phyloP scores from a whole-genome alignment of 78 protist species.

The Dictyostelium purpureum region DNA sequence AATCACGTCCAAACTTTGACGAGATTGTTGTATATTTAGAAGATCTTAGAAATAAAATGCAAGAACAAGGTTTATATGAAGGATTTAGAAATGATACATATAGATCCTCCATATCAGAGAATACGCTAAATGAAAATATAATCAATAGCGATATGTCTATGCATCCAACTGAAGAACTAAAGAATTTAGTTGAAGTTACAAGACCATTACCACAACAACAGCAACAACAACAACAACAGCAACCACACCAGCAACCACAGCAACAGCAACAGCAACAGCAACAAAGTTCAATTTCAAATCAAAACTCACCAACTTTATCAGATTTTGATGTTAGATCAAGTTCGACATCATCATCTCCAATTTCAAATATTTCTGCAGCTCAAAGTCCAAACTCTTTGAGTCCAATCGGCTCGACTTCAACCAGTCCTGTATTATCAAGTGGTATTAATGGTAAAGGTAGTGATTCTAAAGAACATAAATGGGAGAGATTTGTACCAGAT shows the following conservation, averaged over 20 bases:
- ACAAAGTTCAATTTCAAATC: background rate
- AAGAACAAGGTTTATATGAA: conserved; percentile 20
- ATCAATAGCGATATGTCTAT: background rate
- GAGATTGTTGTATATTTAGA: background rate
- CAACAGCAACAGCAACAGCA: too few relatives aligned
- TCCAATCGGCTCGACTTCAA: background rate
- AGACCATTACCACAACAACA: too few relatives aligned
- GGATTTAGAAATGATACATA: background rate
- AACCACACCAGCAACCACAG: too few relatives aligned
- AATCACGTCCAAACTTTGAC: conserved; percentile 16
- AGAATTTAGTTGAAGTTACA: background rate
- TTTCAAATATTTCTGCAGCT: background rate
- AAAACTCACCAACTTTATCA: background rate
- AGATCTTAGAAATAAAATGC: background rate
- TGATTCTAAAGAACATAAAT: background rate
- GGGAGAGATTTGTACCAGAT: conserved; percentile 19
- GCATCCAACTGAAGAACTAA: conserved; percentile 25
- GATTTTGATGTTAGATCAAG: background rate
- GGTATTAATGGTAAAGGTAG: background rate
- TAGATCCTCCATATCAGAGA: background rate
- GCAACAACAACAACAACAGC: too few relatives aligned
- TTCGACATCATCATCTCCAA: conserved; percentile 15
- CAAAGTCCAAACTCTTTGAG: background rate
- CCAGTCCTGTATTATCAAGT: background rate
- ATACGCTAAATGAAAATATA: conserved; percentile 7